phyloP scores from a whole-genome alignment of 2,329 filamentous ascomycete species.

The Golovinomyces cichoracearum region DNA sequence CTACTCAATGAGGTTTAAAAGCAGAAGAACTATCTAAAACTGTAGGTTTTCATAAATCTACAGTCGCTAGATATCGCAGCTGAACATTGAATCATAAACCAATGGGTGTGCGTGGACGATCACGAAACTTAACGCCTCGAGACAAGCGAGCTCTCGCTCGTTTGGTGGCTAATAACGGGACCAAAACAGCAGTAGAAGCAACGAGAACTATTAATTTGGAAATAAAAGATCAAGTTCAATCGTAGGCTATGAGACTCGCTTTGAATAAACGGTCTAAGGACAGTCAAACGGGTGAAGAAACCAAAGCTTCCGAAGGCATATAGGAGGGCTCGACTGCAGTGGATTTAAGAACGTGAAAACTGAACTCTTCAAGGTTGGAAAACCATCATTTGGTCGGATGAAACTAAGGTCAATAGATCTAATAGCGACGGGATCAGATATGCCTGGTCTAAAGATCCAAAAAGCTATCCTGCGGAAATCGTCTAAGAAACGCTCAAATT shows the following conservation, averaged over 20 bases:
- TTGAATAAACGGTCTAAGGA: background rate
- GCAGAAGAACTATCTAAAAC: too few relatives aligned
- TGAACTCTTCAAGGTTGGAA: background rate
- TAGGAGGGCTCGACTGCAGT: background rate
- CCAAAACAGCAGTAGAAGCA: background rate
- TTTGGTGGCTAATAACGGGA: background rate
- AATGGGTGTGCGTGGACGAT: background rate
- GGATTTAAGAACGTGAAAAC: background rate
- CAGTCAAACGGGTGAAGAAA: background rate
- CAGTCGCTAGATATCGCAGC: too few relatives aligned
- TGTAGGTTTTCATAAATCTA: too few relatives aligned
- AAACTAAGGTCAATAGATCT: background rate
- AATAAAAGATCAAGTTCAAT: background rate
- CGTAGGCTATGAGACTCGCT: background rate
- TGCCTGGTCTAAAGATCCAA: background rate
- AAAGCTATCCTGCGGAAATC: background rate
- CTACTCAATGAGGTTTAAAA: too few relatives aligned
- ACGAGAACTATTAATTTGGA: background rate
- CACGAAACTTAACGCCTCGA: background rate
- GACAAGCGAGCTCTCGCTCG: background rate
- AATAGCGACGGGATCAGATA: background rate
- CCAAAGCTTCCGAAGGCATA: background rate
- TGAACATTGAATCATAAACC: too few relatives aligned
- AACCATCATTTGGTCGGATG: background rate
- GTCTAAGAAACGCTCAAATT: background rate